Conservation (phyloP, 2,329 filamentous ascomycete genomes). For the Ophiostoma montium region DNA sequence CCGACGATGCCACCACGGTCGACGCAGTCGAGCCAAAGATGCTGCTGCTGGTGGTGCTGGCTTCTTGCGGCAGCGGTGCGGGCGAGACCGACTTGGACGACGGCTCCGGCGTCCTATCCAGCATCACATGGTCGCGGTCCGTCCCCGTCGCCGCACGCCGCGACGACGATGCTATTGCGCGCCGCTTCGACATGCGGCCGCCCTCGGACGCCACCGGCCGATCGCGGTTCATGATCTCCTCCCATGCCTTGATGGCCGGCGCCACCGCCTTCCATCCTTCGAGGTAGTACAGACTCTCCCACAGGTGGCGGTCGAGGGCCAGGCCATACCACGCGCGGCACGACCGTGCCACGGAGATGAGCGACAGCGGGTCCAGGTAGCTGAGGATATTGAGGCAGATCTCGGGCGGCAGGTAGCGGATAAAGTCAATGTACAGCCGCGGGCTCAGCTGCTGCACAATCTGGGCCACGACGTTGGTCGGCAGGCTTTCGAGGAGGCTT, state of each 20-base stretch:
- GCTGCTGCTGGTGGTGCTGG: background rate
- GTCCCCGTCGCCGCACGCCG: constrained; percentile 20
- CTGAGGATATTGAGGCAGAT: constrained; percentile 82
- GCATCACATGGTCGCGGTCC: constrained; percentile 32
- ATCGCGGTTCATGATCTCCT: constrained; percentile 40
- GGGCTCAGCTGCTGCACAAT: constrained; percentile 72
- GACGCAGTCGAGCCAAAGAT: background rate
- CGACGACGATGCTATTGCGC: constrained; percentile 30
- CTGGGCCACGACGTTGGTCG: constrained; percentile 63
- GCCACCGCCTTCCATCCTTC: constrained; percentile 74
- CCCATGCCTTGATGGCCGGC: constrained; percentile 51
- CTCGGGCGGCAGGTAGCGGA: constrained; percentile 72
- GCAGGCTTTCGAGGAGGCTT: constrained; percentile 60
- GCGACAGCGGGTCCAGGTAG: constrained; percentile 67
- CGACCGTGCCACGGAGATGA: constrained; percentile 64
- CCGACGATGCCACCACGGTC: background rate
- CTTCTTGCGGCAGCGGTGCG: background rate
- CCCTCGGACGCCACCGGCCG: constrained; percentile 29
- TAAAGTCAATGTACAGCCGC: constrained; percentile 84
- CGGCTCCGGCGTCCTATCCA: constrained; percentile 17
- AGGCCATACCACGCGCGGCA: constrained; percentile 73
- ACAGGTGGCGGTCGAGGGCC: constrained; percentile 70
- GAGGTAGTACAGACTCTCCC: constrained; percentile 67
- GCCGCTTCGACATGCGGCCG: constrained; percentile 38
- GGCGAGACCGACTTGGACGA: background rate